Percentiles rank a stretch among this genome's conserved stretches.
phyloP scores from a whole-genome alignment of 2,329 filamentous ascomycete genomes.

The Raffaelea arxii region DNA sequence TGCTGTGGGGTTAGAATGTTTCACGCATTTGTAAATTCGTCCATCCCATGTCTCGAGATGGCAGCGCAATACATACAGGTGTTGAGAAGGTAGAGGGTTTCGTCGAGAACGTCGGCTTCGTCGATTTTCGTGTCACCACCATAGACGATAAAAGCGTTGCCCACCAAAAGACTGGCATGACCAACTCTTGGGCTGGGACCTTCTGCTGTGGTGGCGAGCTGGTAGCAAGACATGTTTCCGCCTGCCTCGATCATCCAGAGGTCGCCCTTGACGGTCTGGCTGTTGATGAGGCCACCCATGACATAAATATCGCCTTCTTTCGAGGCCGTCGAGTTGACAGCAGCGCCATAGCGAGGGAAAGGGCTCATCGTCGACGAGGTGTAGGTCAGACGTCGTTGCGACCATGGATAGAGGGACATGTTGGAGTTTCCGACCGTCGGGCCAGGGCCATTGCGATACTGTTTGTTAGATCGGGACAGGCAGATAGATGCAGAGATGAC shows the following conservation, averaged over 20 bases:
- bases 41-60: too few species aligned
- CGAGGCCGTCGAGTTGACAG: constrained; percentile 83
- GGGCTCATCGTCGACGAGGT: constrained; percentile 73
- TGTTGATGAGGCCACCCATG: constrained; percentile 94
- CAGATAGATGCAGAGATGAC: neutral
- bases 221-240: constrained; percentile 80
- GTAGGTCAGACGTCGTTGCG: constrained; percentile 79
- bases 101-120: constrained; percentile 81
- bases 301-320: constrained; percentile 97
- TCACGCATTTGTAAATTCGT: too few species aligned
- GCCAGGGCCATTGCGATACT: constrained; percentile 49
- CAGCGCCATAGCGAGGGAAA: constrained; percentile 93
- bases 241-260: constrained; percentile 96
- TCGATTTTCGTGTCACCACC: constrained; percentile 97
- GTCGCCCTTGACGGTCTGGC: constrained; percentile 91
- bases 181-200: constrained; percentile 92
- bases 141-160: constrained; percentile 98
- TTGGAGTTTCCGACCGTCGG: constrained; percentile 47
- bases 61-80: constrained; percentile 57
- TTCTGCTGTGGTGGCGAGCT: constrained; percentile 82
- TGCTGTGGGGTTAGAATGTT: constrained; percentile 40
- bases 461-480: neutral
- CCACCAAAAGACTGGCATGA: constrained; percentile 86
- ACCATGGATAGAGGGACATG: constrained; percentile 89
- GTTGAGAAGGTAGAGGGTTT: constrained; percentile 92